Conservation (phyloP, 345 rosid genomes). For the Toxicodendron radicans region DNA sequence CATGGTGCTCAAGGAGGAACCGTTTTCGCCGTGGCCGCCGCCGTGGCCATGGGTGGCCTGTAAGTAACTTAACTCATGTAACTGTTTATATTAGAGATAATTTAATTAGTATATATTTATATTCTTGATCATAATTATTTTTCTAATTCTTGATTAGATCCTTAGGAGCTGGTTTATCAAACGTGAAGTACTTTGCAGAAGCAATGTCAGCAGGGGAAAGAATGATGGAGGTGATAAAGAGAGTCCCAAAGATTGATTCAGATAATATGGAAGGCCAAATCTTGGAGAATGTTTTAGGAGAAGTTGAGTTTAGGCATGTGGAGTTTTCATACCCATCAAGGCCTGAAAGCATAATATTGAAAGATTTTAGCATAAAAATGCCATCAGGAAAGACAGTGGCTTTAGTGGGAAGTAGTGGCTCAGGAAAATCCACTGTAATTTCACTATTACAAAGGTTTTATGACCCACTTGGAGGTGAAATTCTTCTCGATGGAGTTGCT, state of each 20-base stretch:
- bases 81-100: background rate
- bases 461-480: conserved; percentile 65
- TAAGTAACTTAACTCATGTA: conserved; percentile 27
- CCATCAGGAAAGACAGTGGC: conserved; percentile 75
- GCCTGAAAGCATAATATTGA: conserved; percentile 50
- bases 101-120: background rate
- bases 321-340: conserved; percentile 79
- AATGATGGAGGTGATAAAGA: conserved; percentile 55
- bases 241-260: conserved; percentile 69
- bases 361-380: conserved; percentile 51
- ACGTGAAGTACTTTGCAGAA: conserved; percentile 65
- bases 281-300: conserved; percentile 42
- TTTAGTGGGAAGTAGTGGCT: conserved; percentile 85
- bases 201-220: conserved; percentile 62
- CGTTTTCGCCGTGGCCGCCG: conserved; percentile 55
- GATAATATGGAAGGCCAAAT: conserved; percentile 49
- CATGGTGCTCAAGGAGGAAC: conserved; percentile 75
- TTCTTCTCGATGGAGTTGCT: conserved; percentile 60
- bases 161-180: conserved; percentile 61
- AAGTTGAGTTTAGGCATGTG: conserved; percentile 59
- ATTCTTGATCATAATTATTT: background rate
- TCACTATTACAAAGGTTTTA: conserved; percentile 84
- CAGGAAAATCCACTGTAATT: conserved; percentile 82
- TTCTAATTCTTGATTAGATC: conserved; percentile 33
- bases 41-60: conserved; percentile 72